These are phyloP conservation scores for Pichia cabralensis DNA, from an alignment of 805 yeast species.

Conservation along the genomic window DNA sequence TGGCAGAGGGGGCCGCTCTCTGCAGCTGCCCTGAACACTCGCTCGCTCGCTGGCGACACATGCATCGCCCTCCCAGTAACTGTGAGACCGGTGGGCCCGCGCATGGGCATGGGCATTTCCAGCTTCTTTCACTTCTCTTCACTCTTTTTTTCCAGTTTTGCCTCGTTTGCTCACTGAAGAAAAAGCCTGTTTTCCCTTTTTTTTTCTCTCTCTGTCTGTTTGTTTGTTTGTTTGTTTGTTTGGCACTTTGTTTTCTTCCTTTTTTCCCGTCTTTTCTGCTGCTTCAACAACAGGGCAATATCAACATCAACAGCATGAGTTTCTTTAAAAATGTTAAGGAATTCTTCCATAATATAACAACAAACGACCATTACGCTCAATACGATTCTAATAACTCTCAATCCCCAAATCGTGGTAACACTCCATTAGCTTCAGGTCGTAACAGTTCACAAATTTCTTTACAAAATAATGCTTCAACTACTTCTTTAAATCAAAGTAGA, in stretches of 20 bases:
- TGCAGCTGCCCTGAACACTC: too few species aligned
- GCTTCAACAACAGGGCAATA: too few species aligned
- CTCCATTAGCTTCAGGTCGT: too few species aligned
- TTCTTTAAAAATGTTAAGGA: constrained; percentile 25
- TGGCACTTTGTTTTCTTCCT: not conserved
- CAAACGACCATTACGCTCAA: constrained; percentile 51
- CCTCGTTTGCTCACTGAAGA: too few species aligned
- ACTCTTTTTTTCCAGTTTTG: not conserved
- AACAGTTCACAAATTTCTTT: constrained; percentile 20
- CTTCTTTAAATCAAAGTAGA: constrained; percentile 17
- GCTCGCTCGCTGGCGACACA: too few species aligned
- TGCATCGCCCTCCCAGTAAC: too few species aligned
- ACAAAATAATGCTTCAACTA: constrained; percentile 19
- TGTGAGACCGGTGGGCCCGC: too few species aligned
- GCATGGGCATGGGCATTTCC: not conserved
- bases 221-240: not conserved
- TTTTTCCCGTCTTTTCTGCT: too few species aligned
- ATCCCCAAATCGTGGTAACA: constrained; percentile 20
- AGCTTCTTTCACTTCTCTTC: not conserved
- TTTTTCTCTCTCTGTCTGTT: not conserved
- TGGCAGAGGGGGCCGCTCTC: not conserved
- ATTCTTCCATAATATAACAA: constrained; percentile 39
- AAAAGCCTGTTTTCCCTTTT: too few species aligned
- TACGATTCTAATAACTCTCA: constrained; percentile 29
- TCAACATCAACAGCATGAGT: constrained; percentile 16